A percentile compares a stretch with the other conserved stretches of the same genome.
These are phyloP conservation scores for Aspergillus fructus DNA, from an alignment of 2,329 filamentous ascomycete species.

Conservation along the genomic window DNA sequence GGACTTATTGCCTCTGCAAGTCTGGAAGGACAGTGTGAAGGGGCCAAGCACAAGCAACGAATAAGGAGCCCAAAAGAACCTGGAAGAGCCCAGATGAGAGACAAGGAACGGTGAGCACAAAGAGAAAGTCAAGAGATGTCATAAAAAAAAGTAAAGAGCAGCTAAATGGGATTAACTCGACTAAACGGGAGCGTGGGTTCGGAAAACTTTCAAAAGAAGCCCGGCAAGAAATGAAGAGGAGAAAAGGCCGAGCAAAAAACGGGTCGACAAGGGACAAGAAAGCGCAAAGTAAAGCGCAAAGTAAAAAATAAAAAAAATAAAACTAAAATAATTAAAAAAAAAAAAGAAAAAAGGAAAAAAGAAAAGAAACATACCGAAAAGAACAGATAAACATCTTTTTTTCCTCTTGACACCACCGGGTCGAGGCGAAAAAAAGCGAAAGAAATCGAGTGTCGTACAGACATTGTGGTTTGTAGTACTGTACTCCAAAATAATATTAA, in stretches of 20 bases:
- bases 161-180: not conserved
- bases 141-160: conserved; percentile 10
- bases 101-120: conserved; percentile 3
- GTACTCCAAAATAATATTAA: conserved; percentile 4
- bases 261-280: conserved; percentile 3
- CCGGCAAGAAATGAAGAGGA: not conserved
- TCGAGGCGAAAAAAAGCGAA: conserved; percentile 5
- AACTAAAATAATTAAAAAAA: not conserved
- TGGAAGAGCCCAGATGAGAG: conserved; percentile 2
- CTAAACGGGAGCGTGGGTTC: conserved; percentile 2
- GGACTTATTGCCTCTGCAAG: conserved; percentile 11
- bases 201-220: conserved; percentile 5
- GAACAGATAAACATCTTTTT: conserved; percentile 5
- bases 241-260: conserved; percentile 1
- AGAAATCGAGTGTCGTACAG: conserved; percentile 7
- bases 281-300: not conserved
- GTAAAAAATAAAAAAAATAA: not conserved
- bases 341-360: not conserved
- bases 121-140: not conserved
- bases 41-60: not conserved
- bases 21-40: conserved; percentile 9
- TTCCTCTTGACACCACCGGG: conserved; percentile 10
- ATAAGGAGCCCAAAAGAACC: conserved; percentile 1
- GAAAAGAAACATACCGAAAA: conserved; percentile 1
- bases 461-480: not conserved